These are phyloP conservation scores for Phialophora expanda DNA, from an alignment of 2,329 filamentous ascomycete genomes.

Conservation along the genomic window DNA sequence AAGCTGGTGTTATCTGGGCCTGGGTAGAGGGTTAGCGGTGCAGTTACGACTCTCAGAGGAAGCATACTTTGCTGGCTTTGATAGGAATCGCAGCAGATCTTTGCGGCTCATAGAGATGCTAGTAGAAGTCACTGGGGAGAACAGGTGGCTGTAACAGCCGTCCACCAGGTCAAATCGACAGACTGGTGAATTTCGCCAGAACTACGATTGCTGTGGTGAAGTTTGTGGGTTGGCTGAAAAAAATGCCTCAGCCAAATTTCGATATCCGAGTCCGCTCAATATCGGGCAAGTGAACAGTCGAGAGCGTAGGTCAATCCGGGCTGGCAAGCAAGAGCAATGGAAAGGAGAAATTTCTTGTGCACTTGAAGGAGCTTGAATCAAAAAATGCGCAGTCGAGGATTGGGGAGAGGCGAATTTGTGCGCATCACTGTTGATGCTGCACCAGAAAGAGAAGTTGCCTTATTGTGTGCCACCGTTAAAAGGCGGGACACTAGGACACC, in stretches of 20 bases:
- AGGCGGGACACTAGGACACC: conserved; percentile 2
- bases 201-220: conserved; percentile 25
- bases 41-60: conserved; percentile 15
- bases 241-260: conserved; percentile 28
- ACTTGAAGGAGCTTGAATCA: not conserved
- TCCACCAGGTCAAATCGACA: conserved; percentile 4
- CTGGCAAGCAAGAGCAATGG: not conserved
- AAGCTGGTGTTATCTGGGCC: conserved; percentile 67
- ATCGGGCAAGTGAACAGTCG: not conserved
- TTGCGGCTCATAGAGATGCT: conserved; percentile 80
- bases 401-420: conserved; percentile 14
- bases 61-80: conserved; percentile 89
- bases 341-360: not conserved
- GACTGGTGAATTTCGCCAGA: conserved; percentile 30
- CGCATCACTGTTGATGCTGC: conserved; percentile 19
- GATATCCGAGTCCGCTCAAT: not conserved
- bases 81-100: conserved; percentile 90
- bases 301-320: not conserved
- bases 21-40: conserved; percentile 41
- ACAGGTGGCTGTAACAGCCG: conserved; percentile 26
- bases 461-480: conserved; percentile 16
- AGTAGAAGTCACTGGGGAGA: conserved; percentile 19
- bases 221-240: conserved; percentile 12
- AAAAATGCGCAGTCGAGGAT: conserved; percentile 1
- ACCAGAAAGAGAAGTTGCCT: conserved; percentile 21